Conservation (phyloP, 371 early-diverging fungal genomes). For the Choanephora cucurbitarum region DNA sequence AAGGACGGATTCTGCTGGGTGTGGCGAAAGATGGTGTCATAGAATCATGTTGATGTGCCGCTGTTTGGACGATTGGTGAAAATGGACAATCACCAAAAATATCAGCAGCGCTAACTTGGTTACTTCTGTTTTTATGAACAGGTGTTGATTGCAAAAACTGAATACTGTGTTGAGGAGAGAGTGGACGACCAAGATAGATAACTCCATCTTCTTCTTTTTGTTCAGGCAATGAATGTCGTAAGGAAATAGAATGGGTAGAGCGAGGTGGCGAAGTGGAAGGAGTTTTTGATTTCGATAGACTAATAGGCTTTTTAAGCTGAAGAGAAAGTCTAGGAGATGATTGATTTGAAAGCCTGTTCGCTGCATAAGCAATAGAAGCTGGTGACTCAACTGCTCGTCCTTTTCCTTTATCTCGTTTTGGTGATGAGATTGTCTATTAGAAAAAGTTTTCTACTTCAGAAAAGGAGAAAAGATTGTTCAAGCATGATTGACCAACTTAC, state of each 20-base stretch:
- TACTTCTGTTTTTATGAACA: neutral
- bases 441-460: too few species aligned
- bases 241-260: neutral
- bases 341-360: too few species aligned
- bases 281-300: slow-evolving; percentile 12
- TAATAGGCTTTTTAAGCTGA: slow-evolving; percentile 6
- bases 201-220: neutral
- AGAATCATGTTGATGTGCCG: neutral
- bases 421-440: neutral
- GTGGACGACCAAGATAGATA: neutral
- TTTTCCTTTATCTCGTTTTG: slow-evolving; percentile 20
- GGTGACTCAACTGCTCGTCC: slow-evolving; percentile 10
- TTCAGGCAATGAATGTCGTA: neutral
- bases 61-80: slow-evolving; percentile 7
- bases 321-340: too few species aligned
- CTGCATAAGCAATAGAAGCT: neutral
- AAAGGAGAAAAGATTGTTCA: too few species aligned
- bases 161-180: neutral
- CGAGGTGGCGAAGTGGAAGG: neutral
- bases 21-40: too few species aligned
- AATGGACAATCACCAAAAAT: slow-evolving; percentile 10
- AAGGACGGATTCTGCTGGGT: neutral
- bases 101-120: neutral
- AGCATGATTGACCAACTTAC: too few species aligned
- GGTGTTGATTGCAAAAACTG: slow-evolving; percentile 17